These are phyloP conservation scores for Xerocomellus amylosporus DNA, from an alignment of 768 basidiomycete species.

Conservation along the genomic window DNA sequence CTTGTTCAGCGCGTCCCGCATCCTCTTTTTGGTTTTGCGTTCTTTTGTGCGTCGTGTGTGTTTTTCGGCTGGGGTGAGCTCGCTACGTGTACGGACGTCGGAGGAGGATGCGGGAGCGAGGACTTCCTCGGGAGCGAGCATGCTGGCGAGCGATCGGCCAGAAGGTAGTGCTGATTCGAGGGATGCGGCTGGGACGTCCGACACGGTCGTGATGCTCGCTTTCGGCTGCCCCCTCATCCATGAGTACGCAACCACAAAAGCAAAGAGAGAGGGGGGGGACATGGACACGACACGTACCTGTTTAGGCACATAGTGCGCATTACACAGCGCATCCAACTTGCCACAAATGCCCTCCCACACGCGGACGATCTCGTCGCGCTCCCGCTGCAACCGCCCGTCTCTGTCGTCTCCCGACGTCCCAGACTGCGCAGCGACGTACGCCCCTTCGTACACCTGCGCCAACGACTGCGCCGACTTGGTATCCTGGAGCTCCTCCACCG, in stretches of 20 bases:
- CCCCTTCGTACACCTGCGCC: slow-evolving; percentile 95
- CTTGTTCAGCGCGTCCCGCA: slow-evolving; percentile 62
- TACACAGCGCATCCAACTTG: slow-evolving; percentile 91
- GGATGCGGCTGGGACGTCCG: slow-evolving; percentile 76
- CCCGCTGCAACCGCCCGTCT: slow-evolving; percentile 83
- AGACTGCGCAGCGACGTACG: slow-evolving; percentile 69
- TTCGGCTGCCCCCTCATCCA: slow-evolving; percentile 64
- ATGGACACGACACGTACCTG: slow-evolving; percentile 52
- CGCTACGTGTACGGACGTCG: slow-evolving; percentile 63
- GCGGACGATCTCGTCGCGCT: slow-evolving; percentile 82
- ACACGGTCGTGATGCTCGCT: slow-evolving; percentile 77
- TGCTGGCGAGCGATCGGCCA: slow-evolving; percentile 64
- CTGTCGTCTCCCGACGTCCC: slow-evolving; percentile 63
- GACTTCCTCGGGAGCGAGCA: slow-evolving; percentile 94
- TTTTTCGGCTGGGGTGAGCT: slow-evolving; percentile 86
- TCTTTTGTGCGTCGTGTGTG: slow-evolving; percentile 63
- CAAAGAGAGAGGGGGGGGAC: neutral
- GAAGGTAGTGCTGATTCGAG: slow-evolving; percentile 92
- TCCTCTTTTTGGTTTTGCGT: slow-evolving; percentile 67
- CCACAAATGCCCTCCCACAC: slow-evolving; percentile 82
- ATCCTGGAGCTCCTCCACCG: slow-evolving; percentile 90
- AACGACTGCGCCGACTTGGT: slow-evolving; percentile 84
- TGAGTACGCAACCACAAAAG: neutral
- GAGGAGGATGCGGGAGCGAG: slow-evolving; percentile 54
- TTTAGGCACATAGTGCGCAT: slow-evolving; percentile 94